Conservation (phyloP, 345 rosid genomes). For the Brassica rapa region DNA sequence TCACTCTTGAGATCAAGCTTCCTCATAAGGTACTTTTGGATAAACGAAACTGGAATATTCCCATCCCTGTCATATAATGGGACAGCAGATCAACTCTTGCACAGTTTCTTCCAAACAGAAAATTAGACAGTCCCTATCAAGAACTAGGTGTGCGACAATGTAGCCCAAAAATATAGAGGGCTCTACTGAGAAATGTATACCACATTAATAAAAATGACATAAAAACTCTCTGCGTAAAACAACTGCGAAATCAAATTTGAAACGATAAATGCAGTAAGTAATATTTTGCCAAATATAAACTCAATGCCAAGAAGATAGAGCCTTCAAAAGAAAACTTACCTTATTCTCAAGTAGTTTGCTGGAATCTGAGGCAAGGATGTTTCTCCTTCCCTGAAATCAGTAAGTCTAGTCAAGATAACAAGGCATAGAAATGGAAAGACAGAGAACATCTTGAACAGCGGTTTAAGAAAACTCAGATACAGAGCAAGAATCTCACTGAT, state of each 20-base stretch:
- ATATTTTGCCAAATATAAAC: no score
- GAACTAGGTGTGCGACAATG: slow-evolving; percentile 13
- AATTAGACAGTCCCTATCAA: slow-evolving; percentile 2
- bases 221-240: no score
- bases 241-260: no score
- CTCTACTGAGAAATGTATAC: not conserved
- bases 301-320: no score
- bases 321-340: slow-evolving; percentile 37
- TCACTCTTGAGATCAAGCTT: slow-evolving; percentile 81
- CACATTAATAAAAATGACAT: no score
- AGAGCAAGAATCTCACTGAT: slow-evolving; percentile 63
- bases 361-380: slow-evolving; percentile 84
- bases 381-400: slow-evolving; percentile 75
- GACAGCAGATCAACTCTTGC: slow-evolving; percentile 6
- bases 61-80: slow-evolving; percentile 67
- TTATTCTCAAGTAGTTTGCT: slow-evolving; percentile 74
- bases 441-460: not conserved
- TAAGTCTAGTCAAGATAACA: slow-evolving; percentile 31
- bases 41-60: slow-evolving; percentile 67
- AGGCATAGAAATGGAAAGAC: not conserved
- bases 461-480: not conserved
- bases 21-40: slow-evolving; percentile 85
- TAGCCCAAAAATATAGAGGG: slow-evolving; percentile 1
- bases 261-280: no score
- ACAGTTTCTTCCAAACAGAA: slow-evolving; percentile 14